phyloP scores from a whole-genome alignment of 805 yeast genomes.

The Metschnikowia sp. region DNA sequence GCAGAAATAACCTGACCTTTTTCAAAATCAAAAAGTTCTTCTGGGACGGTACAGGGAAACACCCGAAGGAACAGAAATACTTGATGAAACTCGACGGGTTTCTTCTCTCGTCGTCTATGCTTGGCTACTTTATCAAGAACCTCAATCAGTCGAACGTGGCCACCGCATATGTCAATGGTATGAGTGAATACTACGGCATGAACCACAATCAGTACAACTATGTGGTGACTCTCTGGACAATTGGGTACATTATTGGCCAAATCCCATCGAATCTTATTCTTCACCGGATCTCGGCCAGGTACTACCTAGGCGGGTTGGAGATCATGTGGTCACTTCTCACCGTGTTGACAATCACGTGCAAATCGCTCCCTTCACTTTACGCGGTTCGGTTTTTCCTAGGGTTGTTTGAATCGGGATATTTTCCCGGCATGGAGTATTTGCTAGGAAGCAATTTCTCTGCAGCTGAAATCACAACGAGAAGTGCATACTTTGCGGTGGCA shows the following conservation, averaged over 20 bases:
- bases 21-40: constrained; percentile 25
- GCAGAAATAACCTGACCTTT: constrained; percentile 2
- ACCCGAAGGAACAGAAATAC: constrained; percentile 33
- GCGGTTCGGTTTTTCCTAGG: constrained; percentile 29
- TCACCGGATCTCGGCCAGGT: constrained; percentile 41
- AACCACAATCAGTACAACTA: constrained; percentile 17
- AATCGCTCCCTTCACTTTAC: constrained; percentile 12
- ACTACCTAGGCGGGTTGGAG: constrained; percentile 43
- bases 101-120: constrained; percentile 21
- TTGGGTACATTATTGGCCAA: constrained; percentile 17
- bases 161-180: constrained; percentile 19
- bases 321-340: constrained; percentile 42
- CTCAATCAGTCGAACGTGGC: constrained; percentile 18
- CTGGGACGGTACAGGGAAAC: constrained; percentile 40
- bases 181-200: constrained; percentile 18
- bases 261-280: constrained; percentile 25
- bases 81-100: constrained; percentile 32
- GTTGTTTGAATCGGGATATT: constrained; percentile 47
- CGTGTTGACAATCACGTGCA: constrained; percentile 23
- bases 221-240: constrained; percentile 16
- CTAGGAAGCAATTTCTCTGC: constrained; percentile 30
- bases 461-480: constrained; percentile 26
- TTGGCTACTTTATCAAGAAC: constrained; percentile 19
- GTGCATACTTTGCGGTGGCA: constrained; percentile 30
- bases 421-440: constrained; percentile 59